These are phyloP conservation scores for Discostella stelligera DNA, from an alignment of 352 stramenopile genomes.

Conservation along the genomic window DNA sequence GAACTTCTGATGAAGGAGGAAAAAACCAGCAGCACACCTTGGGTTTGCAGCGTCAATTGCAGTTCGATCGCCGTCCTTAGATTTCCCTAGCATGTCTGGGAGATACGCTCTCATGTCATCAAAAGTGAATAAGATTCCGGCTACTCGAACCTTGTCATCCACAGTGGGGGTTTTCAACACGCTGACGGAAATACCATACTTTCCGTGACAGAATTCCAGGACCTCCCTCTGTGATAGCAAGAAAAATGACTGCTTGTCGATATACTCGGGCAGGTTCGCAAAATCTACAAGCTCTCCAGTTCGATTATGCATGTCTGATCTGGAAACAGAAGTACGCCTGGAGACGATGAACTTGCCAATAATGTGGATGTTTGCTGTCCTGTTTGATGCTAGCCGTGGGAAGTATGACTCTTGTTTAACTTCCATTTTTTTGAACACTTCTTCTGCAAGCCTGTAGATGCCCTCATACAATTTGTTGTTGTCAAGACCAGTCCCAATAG, in stretches of 20 bases:
- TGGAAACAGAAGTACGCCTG: background rate
- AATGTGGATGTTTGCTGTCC: background rate
- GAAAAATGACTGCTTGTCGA: background rate
- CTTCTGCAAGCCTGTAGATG: background rate
- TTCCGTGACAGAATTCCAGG: background rate
- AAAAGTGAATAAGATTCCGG: background rate
- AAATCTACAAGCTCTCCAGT: background rate
- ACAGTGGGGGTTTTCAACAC: background rate
- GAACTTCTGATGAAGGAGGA: conserved; percentile 6
- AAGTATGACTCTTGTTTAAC: background rate
- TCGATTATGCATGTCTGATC: conserved; percentile 1
- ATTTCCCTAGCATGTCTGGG: conserved; percentile 6
- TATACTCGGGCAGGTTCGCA: background rate
- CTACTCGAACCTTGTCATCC: conserved; percentile 3
- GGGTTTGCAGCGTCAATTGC: background rate
- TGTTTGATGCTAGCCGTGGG: background rate
- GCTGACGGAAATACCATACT: background rate
- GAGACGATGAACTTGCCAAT: conserved; percentile 1
- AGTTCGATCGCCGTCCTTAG: background rate
- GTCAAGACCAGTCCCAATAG: background rate
- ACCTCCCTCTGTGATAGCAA: conserved; percentile 1
- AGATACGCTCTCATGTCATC: background rate
- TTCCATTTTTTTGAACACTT: too few species aligned
- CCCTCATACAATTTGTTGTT: background rate
- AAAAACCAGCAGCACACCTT: background rate